Percentiles rank a stretch among this genome's conserved stretches.
Conservation (phyloP, 2,329 filamentous ascomycete species). For the Xylariomycetidae sp. region DNA sequence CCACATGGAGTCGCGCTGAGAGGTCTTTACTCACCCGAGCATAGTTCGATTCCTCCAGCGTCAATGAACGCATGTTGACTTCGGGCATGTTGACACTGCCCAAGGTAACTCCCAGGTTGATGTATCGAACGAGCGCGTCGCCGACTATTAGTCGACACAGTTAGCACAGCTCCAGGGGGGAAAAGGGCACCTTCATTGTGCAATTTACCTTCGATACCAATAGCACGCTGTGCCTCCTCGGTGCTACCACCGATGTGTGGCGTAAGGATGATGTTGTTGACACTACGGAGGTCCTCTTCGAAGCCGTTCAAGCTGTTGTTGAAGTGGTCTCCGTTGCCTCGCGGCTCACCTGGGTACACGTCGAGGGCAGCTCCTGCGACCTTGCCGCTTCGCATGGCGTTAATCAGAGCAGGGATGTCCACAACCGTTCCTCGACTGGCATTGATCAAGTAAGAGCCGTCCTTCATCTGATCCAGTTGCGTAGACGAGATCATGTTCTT, state of each 20-base stretch:
- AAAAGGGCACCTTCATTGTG: too few species aligned
- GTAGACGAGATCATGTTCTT: constrained; percentile 80
- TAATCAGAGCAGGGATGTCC: constrained; percentile 85
- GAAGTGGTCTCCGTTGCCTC: constrained; percentile 93
- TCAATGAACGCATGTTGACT: constrained; percentile 81
- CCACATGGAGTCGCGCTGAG: neutral
- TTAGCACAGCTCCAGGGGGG: constrained; percentile 8
- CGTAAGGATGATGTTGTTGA: constrained; percentile 91
- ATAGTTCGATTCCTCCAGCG: constrained; percentile 81
- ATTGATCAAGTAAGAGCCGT: constrained; percentile 90
- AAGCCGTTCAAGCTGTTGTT: constrained; percentile 75
- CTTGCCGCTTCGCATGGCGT: constrained; percentile 79
- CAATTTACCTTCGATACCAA: constrained; percentile 83
- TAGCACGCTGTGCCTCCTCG: constrained; percentile 93
- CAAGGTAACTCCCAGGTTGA: constrained; percentile 88
- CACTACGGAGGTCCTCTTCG: constrained; percentile 74
- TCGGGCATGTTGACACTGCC: constrained; percentile 98
- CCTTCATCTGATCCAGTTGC: constrained; percentile 85
- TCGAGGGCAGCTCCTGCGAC: constrained; percentile 92
- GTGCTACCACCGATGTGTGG: constrained; percentile 97
- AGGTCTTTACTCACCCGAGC: constrained; percentile 65
- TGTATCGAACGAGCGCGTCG: constrained; percentile 83
- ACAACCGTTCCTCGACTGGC: constrained; percentile 91
- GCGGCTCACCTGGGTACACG: constrained; percentile 91
- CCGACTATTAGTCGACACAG: constrained; percentile 49